Conservation (phyloP, 768 basidiomycete species). For the Dentipellis sp. region DNA sequence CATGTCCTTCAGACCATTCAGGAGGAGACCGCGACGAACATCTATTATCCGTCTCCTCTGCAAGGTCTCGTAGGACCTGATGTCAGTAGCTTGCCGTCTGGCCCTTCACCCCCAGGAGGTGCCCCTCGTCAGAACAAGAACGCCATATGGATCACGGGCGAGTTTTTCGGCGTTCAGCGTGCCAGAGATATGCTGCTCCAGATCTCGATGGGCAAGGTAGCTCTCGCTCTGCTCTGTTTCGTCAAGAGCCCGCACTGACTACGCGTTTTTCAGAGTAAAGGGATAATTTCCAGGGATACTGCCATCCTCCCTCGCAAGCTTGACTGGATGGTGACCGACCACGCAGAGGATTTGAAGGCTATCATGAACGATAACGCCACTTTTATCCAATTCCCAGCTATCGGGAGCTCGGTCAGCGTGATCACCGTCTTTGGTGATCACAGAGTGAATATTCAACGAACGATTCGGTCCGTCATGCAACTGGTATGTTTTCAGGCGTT, state of each 20-base stretch:
- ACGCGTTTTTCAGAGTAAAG: constrained; percentile 54
- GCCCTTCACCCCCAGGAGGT: constrained; percentile 27
- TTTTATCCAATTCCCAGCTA: constrained; percentile 86
- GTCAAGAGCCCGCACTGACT: neutral
- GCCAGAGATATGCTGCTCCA: constrained; percentile 94
- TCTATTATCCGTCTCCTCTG: constrained; percentile 87
- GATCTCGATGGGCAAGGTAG: constrained; percentile 77
- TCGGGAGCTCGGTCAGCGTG: constrained; percentile 87
- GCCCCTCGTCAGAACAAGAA: constrained; percentile 52
- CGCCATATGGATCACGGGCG: constrained; percentile 93
- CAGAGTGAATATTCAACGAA: constrained; percentile 88
- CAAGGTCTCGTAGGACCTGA: constrained; percentile 78
- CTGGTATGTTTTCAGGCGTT: constrained; percentile 49
- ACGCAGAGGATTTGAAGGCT: constrained; percentile 83
- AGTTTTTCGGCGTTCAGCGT: constrained; percentile 92
- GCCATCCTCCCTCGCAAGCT: constrained; percentile 93
- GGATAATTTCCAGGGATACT: constrained; percentile 85
- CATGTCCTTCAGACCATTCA: constrained; percentile 83
- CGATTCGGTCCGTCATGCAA: constrained; percentile 90
- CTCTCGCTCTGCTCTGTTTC: neutral
- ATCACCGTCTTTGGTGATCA: constrained; percentile 93
- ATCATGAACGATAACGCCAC: constrained; percentile 97
- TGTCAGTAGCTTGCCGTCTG: constrained; percentile 28
- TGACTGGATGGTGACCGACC: constrained; percentile 98
- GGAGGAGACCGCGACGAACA: constrained; percentile 95